Evolutionary conservation across 139 green algal genomes (phyloP).

Genomic region (Volvox africanus): DNA sequence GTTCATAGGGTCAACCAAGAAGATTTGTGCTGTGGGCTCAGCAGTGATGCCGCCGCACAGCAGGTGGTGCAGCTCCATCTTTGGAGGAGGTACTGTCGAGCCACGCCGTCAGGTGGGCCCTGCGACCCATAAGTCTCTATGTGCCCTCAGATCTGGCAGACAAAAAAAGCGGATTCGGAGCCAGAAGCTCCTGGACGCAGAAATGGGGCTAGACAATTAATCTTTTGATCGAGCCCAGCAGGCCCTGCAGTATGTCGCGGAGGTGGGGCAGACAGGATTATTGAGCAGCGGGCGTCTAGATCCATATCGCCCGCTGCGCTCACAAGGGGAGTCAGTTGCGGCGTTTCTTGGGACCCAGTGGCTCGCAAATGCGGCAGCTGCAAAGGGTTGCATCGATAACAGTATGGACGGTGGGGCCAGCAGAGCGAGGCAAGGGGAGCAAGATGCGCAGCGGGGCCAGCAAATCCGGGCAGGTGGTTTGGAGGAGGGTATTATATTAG

Average conservation of each 20-base stretch:
- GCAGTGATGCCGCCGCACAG: not conserved
- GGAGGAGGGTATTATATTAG: conserved; percentile 18
- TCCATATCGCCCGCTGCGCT: not conserved
- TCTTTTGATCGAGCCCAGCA: not conserved
- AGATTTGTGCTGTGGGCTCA: conserved; percentile 1
- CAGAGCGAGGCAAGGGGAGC: not conserved
- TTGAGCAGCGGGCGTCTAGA: conserved; percentile 29
- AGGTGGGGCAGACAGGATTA: not conserved
- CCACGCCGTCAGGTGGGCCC: not conserved
- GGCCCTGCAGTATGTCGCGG: not conserved
- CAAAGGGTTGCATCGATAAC: not conserved
- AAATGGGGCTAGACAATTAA: not conserved
- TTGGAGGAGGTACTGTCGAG: not conserved
- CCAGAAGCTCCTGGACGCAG: conserved; percentile 33
- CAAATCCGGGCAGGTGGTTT: not conserved
- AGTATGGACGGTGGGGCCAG: no score
- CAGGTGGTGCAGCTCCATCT: not conserved
- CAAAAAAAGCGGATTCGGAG: conserved; percentile 4
- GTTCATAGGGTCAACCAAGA: no score
- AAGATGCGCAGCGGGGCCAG: not conserved
- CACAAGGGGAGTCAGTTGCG: not conserved
- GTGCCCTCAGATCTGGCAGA: not conserved
- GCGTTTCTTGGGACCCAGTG: not conserved
- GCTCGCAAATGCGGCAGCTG: not conserved
- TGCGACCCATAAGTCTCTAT: not conserved